Conservation (phyloP, 257 asterid species). For the Jasminum sambac region DNA sequence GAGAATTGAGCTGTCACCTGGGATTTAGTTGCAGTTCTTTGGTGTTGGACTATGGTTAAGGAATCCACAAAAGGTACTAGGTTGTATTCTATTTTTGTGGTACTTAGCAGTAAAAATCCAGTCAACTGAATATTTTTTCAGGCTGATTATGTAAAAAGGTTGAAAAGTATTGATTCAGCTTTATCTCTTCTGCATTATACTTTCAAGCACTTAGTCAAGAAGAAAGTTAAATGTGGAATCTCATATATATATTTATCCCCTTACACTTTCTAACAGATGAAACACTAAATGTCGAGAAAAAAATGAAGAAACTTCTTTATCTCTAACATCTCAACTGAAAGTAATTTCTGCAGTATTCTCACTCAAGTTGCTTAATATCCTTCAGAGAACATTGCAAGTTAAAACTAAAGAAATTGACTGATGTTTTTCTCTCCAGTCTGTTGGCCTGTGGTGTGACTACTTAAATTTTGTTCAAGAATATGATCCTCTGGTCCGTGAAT, state of each 20-base stretch:
- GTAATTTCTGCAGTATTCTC: slow-evolving; percentile 13
- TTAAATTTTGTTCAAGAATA: slow-evolving; percentile 72
- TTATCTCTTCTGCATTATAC: slow-evolving; percentile 5
- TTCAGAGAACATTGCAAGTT: slow-evolving; percentile 11
- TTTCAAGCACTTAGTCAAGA: slow-evolving; percentile 6
- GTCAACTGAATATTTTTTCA: background rate
- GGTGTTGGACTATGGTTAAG: background rate
- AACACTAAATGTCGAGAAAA: background rate
- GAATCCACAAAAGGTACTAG: background rate
- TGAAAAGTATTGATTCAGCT: background rate
- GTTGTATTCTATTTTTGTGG: background rate
- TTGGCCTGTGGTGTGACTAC: slow-evolving; percentile 90
- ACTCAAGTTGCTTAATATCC: slow-evolving; percentile 17
- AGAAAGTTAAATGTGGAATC: background rate
- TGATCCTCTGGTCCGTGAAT: slow-evolving; percentile 58
- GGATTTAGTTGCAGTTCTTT: slow-evolving; percentile 4
- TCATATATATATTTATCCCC: background rate
- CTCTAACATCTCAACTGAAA: slow-evolving; percentile 4
- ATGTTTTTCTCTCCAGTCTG: slow-evolving; percentile 64
- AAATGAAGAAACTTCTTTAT: background rate
- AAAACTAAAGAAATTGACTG: slow-evolving; percentile 11
- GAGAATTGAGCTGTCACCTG: background rate
- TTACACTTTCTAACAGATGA: background rate
- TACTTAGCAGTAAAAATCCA: background rate
- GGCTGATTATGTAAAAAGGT: background rate